Base-by-base conservation (phyloP, 306 rosid species). In the Urtica urens region DNA sequence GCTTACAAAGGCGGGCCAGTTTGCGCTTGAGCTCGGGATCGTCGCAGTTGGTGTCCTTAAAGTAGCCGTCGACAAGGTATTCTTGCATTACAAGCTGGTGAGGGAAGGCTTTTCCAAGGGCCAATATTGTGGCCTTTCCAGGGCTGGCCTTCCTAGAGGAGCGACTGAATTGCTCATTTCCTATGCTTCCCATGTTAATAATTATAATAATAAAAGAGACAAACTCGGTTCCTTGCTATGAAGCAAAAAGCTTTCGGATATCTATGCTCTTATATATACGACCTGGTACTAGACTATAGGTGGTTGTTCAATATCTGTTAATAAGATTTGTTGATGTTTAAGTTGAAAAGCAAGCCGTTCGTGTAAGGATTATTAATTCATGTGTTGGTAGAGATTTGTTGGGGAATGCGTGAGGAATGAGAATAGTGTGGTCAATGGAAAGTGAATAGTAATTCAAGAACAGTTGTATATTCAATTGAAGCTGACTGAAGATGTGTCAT, bases 21-120 rank as follows among this genome's bases (percentile, higher is more conserved):
- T 90, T 90, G 34, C 70, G 68, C 68, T 78, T 84, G 74, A 90
- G 97, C 10, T 77, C 76, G 23, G 78, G 79, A 71, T 79, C 82
- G 48, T 84, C 85, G 55, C 95, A 84, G 55, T 86, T 90, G 42
- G 95, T 81, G 65, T 75, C 82, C 57, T 65, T 79, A 67, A 90
- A 90, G 63, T 90, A 90, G 27, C 95, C 87, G 30, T 90, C 95
- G 42, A 90, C 97, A 26, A 90, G 71, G 49, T 68, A 90, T 27
- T 90, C 97, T 65, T 84, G 97, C 83, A 81, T 78, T 34, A 84
- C 85, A 51, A 84, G 90, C 60, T 88, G 97, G 58, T 79, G 94
- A 53, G 97, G 97, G 58, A 88, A 84, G 38, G 95, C 97, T 58
- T 84, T 90, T 29, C 97, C 95, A 54, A 90, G 87, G 65, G 95